These are phyloP conservation scores for Phytophthora boehmeriae DNA, from an alignment of 352 stramenopile genomes.

Conservation along the genomic window DNA sequence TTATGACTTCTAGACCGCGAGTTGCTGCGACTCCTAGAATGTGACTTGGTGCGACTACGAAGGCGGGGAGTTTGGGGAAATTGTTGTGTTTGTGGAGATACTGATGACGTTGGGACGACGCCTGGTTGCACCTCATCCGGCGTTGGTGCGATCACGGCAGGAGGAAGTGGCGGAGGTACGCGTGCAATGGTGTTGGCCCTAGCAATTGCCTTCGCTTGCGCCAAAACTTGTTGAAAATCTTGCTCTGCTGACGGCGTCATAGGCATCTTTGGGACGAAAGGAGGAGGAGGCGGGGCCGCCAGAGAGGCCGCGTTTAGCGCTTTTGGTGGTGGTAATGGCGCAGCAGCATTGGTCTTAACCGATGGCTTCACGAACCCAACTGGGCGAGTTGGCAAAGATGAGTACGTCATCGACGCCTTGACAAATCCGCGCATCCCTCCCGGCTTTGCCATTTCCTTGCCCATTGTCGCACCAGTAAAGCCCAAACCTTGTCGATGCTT, in stretches of 20 bases:
- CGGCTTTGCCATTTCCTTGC: constrained; percentile 7
- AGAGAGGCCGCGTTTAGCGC: constrained; percentile 1
- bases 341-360: constrained; percentile 10
- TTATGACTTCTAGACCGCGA: constrained; percentile 25
- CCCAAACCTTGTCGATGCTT: constrained; percentile 77
- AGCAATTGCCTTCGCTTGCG: constrained; percentile 1
- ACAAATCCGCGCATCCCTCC: constrained; percentile 33
- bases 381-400: constrained; percentile 11
- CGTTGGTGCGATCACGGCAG: constrained; percentile 5
- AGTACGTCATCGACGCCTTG: constrained; percentile 25
- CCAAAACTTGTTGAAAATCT: background rate
- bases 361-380: constrained; percentile 53
- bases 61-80: background rate
- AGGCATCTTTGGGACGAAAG: background rate
- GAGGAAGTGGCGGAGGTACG: constrained; percentile 16
- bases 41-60: constrained; percentile 16
- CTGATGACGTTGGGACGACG: background rate
- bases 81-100: background rate
- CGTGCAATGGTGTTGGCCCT: background rate
- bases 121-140: constrained; percentile 4
- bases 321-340: constrained; percentile 3
- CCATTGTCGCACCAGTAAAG: constrained; percentile 36
- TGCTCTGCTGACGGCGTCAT: background rate
- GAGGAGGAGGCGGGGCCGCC: background rate
- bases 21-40: constrained; percentile 24